phyloP scores from a whole-genome alignment of 768 basidiomycete species.

The Russula emetica region DNA sequence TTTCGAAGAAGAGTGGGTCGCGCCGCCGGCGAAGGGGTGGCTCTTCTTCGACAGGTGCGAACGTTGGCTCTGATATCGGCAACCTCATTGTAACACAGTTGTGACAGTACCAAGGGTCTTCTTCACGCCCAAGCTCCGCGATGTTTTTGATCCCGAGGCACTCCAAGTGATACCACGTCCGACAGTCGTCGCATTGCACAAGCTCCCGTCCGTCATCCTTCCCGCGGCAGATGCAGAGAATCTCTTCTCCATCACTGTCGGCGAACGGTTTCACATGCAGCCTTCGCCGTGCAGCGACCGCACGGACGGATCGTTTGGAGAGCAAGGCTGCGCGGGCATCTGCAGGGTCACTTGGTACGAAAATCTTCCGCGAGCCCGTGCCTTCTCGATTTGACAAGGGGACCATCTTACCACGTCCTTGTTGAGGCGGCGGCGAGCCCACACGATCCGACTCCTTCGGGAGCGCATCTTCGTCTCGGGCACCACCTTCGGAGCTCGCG shows the following conservation, averaged over 20 bases:
- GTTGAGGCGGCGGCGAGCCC: conserved; percentile 32
- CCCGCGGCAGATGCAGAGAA: conserved; percentile 63
- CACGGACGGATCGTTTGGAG: conserved; percentile 65
- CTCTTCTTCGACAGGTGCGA: conserved; percentile 61
- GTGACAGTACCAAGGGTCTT: conserved; percentile 76
- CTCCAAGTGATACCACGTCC: conserved; percentile 75
- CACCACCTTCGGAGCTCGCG: conserved; percentile 38
- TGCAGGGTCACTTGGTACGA: conserved; percentile 63
- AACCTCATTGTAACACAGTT: conserved; percentile 43
- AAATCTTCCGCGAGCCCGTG: conserved; percentile 34
- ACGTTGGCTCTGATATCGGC: conserved; percentile 54
- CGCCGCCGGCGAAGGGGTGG: conserved; percentile 38
- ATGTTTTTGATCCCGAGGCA: conserved; percentile 70
- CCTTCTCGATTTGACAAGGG: conserved; percentile 44
- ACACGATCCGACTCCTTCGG: conserved; percentile 34
- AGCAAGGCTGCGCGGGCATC: conserved; percentile 72
- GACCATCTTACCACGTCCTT: conserved; percentile 60
- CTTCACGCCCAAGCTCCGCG: conserved; percentile 64
- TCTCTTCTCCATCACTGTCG: conserved; percentile 46
- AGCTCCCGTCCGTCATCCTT: conserved; percentile 67
- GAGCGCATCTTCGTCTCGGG: conserved; percentile 35
- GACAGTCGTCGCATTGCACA: conserved; percentile 79
- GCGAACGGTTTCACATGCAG: conserved; percentile 35
- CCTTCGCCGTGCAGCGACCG: conserved; percentile 50
- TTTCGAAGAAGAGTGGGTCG: conserved; percentile 57